Percentiles rank a stretch among this genome's conserved stretches.
phyloP scores from a whole-genome alignment of 345 rosid species.

The Brassica napus region Da-Ae NC_063449.1:16064001-16064500 shows the following conservation, averaged over 20 bases:
- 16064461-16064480: background rate
- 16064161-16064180: background rate
- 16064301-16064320: too few species aligned
- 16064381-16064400: background rate
- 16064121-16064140: too few species aligned
- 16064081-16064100: too few species aligned
- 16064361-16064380: too few species aligned
- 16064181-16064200: background rate
- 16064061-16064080: too few species aligned
- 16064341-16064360: too few species aligned
- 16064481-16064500: background rate
- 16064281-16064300: background rate
- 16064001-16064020: background rate
- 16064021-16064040: too few species aligned
- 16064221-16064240: background rate
- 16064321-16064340: too few species aligned
- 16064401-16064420: background rate
- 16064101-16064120: too few species aligned
- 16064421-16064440: background rate
- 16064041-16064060: too few species aligned
- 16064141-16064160: background rate
- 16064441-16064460: background rate
- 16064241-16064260: background rate
- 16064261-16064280: background rate
- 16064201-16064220: background rate